phyloP scores from a whole-genome alignment of 345 rosid species.

The Psidium friedrichsthalianum region DNA sequence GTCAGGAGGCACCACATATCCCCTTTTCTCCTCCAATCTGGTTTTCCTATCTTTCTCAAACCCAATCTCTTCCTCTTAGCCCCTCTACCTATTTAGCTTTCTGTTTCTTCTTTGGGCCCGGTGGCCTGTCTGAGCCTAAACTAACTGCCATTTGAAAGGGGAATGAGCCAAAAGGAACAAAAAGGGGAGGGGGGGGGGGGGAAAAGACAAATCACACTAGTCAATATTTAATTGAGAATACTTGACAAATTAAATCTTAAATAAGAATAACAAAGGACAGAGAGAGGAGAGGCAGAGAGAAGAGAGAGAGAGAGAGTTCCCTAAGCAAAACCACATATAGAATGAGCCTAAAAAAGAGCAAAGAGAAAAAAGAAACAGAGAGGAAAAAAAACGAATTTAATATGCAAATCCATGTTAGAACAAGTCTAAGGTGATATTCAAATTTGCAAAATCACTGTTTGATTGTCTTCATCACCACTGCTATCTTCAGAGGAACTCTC shows the following conservation, averaged over 20 bases:
- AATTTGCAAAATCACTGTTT: slow-evolving; percentile 23
- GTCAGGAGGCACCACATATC: too few species aligned
- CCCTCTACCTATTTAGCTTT: too few species aligned
- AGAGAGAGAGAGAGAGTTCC: not conserved
- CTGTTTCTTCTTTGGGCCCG: too few species aligned
- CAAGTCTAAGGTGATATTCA: not conserved
- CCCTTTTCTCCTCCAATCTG: too few species aligned
- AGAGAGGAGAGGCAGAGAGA: too few species aligned
- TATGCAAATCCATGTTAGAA: not conserved
- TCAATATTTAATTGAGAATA: not conserved
- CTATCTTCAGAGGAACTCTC: slow-evolving; percentile 65
- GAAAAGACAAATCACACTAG: too few species aligned
- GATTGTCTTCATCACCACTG: slow-evolving; percentile 51
- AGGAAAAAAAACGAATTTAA: not conserved
- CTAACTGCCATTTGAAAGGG: too few species aligned
- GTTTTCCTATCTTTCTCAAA: too few species aligned
- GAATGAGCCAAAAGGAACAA: too few species aligned
- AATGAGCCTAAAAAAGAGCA: not conserved
- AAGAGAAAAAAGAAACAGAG: not conserved
- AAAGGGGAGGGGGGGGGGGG: too few species aligned
- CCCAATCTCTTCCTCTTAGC: too few species aligned
- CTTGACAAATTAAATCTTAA: not conserved
- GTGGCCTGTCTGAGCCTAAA: too few species aligned
- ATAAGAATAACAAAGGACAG: not conserved
- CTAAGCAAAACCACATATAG: not conserved